Percentiles rank a stretch among this genome's conserved stretches.
These are phyloP conservation scores for Cryoendolithus antarcticus DNA, from an alignment of 2,329 filamentous ascomycete species.

Conservation along the genomic window DNA sequence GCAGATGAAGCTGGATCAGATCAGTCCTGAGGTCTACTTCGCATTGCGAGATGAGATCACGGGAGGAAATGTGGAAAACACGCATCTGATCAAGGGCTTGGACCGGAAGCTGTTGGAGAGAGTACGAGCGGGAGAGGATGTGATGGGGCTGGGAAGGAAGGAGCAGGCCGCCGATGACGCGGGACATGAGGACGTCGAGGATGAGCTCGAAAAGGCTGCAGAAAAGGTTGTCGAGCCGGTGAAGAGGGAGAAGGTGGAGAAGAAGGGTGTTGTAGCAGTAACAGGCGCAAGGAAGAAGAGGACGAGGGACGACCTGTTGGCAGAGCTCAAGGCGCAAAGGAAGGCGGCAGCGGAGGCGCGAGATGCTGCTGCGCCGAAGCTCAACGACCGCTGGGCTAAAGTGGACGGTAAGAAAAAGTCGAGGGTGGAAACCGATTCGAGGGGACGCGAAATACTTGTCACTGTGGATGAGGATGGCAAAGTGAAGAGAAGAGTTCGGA, in stretches of 20 bases:
- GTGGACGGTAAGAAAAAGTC: constrained; percentile 39
- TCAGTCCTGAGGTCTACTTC: constrained; percentile 69
- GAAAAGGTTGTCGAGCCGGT: constrained; percentile 59
- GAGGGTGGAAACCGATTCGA: constrained; percentile 44
- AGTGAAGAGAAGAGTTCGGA: constrained; percentile 49
- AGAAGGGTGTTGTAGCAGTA: constrained; percentile 37
- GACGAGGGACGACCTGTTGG: constrained; percentile 47
- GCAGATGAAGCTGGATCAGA: constrained; percentile 68
- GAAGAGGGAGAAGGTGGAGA: constrained; percentile 44
- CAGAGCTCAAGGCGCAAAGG: constrained; percentile 44
- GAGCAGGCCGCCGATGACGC: constrained; percentile 22
- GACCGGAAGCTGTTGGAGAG: constrained; percentile 70
- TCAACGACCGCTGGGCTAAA: constrained; percentile 16
- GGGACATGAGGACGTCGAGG: constrained; percentile 24
- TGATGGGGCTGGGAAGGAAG: constrained; percentile 32
- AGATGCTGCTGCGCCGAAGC: constrained; percentile 35
- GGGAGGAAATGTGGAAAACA: constrained; percentile 67
- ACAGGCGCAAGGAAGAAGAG: constrained; percentile 35
- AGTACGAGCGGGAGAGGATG: constrained; percentile 53
- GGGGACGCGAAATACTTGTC: constrained; percentile 45
- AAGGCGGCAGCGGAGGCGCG: constrained; percentile 32
- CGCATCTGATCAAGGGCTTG: constrained; percentile 82
- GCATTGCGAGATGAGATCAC: constrained; percentile 61
- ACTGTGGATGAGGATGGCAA: constrained; percentile 48
- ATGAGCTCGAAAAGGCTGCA: constrained; percentile 41